Evolutionary conservation across 1,284 basidiomycete species (phyloP), one percentile per base, ranked within the genome.

Genomic region (Butyriboletus appendiculatus): DNA sequence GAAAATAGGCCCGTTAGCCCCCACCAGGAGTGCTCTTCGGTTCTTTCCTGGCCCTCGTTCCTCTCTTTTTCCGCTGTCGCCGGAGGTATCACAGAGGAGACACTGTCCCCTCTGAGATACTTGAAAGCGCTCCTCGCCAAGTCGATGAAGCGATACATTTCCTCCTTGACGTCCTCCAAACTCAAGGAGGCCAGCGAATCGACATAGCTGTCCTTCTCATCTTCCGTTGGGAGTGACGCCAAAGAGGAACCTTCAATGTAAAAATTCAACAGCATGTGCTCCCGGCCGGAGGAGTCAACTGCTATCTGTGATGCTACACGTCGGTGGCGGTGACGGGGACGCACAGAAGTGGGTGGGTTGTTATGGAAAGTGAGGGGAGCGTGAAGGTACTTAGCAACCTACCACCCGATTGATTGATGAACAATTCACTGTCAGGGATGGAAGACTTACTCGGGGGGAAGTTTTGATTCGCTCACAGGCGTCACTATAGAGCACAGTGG

Each of bases 401-500:
- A 66, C 32, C 28, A 40, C 22, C 26, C n/a, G 6, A 40, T 30
- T 14, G 40, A 48, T 48, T 16, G 50, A 47, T 22, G 24, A 30
- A 39, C 3, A 15, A 33, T 26, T 42, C 44, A 42, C 30, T 20
- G 49, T 48, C 35, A 52, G 64, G 45, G 55, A 59, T 57, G 30
- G 40, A 45, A 39, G 41, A 64, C 76, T 49, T 56, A 93, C 92
- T 70, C 79, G 80, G 42, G 83, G 73, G 26, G 91, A 94, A 9
- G 80, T 76, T 62, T 89, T 85, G 58, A 97, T 91, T 53, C 85
- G 81, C 57, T 94, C 87, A 69, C 94, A 94, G 14, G 93, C 92
- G 59, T 94, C 85, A 39, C 84, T 84, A 68, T 94, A 95, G 48
- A 97, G 76, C 30, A 95, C 92, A 2, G 92, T 94, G 2, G 94